These are phyloP conservation scores for Puccinellia tenuiflora DNA, from an alignment of 176 grass and related monocot genomes.

Conservation along the genomic window DNA sequence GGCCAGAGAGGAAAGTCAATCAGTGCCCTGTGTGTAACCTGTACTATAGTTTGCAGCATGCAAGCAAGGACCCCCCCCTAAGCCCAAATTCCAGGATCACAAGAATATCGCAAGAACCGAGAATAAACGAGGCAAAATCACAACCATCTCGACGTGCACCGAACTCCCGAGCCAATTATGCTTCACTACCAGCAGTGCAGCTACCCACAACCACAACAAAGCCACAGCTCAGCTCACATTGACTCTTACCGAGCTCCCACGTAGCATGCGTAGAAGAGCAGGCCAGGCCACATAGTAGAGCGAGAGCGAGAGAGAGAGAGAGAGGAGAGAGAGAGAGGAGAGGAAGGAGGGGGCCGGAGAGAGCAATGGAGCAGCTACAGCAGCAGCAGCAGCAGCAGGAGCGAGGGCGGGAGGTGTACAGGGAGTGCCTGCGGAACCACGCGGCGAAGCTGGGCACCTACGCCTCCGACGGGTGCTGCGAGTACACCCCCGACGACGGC, in stretches of 20 bases:
- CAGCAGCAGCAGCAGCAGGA: slow-evolving; percentile 52
- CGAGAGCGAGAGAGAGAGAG: neutral
- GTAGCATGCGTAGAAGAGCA: slow-evolving; percentile 18
- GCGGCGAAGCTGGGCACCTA: slow-evolving; percentile 86
- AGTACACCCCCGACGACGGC: slow-evolving; percentile 72
- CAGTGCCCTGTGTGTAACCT: neutral
- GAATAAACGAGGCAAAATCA: neutral
- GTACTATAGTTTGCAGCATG: neutral
- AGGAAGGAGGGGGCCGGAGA: neutral
- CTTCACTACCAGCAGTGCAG: neutral
- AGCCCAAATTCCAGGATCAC: slow-evolving; percentile 3
- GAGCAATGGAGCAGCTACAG: slow-evolving; percentile 39
- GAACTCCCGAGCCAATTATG: slow-evolving; percentile 27
- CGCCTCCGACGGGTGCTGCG: slow-evolving; percentile 84
- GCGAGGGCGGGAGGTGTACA: slow-evolving; percentile 55
- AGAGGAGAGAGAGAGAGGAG: neutral
- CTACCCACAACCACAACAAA: neutral
- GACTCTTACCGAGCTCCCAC: slow-evolving; percentile 7
- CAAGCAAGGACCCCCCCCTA: slow-evolving; percentile 8
- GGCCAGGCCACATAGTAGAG: slow-evolving; percentile 15
- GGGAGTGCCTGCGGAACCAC: slow-evolving; percentile 92
- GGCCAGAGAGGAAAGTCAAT: slow-evolving; percentile 30
- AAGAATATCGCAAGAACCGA: slow-evolving; percentile 7
- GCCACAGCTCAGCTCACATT: slow-evolving; percentile 42
- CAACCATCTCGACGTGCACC: slow-evolving; percentile 26